Conservation (phyloP, 2,329 filamentous ascomycete genomes). For the Colletotrichum spinosum region DNA sequence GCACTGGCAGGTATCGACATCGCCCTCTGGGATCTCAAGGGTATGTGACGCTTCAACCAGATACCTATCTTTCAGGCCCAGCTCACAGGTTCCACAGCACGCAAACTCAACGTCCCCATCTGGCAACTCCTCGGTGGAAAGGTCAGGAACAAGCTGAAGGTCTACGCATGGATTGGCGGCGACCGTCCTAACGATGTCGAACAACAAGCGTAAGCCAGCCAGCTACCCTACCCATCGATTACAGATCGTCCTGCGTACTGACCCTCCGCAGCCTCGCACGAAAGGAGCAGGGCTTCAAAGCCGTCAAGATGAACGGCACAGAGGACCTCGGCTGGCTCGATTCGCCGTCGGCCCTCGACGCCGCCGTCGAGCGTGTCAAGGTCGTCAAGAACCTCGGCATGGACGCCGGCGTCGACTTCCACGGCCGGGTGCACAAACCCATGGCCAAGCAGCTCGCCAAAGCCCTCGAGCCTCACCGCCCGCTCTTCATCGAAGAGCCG, state of each 20-base stretch:
- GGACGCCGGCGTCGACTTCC: slow-evolving; percentile 82
- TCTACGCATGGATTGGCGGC: slow-evolving; percentile 85
- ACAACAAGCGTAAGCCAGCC: slow-evolving; percentile 63
- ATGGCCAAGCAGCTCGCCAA: slow-evolving; percentile 83
- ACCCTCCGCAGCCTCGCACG: slow-evolving; percentile 59
- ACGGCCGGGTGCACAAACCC: slow-evolving; percentile 81
- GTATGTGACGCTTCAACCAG: slow-evolving; percentile 37
- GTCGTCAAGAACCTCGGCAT: slow-evolving; percentile 77
- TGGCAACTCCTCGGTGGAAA: slow-evolving; percentile 82
- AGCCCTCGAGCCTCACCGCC: slow-evolving; percentile 73
- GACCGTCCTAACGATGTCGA: slow-evolving; percentile 77
- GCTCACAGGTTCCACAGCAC: slow-evolving; percentile 45
- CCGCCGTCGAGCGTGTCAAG: slow-evolving; percentile 74
- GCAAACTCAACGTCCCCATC: slow-evolving; percentile 70
- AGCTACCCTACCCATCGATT: background rate
- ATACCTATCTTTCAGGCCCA: background rate
- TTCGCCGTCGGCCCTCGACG: slow-evolving; percentile 72
- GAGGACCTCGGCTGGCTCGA: slow-evolving; percentile 83
- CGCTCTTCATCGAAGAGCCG: slow-evolving; percentile 81
- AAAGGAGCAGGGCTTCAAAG: slow-evolving; percentile 71
- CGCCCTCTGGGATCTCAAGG: slow-evolving; percentile 82
- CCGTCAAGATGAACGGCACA: slow-evolving; percentile 84
- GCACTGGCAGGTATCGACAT: slow-evolving; percentile 83
- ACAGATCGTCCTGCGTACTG: background rate
- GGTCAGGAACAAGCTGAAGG: slow-evolving; percentile 75